A percentile compares a stretch with the other conserved stretches of the same genome.
Conservation (phyloP, 371 early-diverging fungal genomes). For the Rhizopus arrhizus region DNA sequence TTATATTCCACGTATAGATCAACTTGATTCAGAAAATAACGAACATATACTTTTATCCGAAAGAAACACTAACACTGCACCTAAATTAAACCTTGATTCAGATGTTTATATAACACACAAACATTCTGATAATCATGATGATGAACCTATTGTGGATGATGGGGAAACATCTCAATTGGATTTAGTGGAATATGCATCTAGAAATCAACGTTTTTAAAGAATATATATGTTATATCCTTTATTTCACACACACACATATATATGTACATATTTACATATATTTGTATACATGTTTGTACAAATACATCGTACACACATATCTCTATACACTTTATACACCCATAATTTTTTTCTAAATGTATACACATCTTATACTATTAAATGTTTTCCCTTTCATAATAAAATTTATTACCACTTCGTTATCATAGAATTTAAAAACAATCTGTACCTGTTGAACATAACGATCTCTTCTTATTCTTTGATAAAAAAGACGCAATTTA, state of each 20-base stretch:
- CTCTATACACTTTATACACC: no score
- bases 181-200: slow-evolving; percentile 21
- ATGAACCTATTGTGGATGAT: slow-evolving; percentile 24
- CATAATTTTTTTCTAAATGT: no score
- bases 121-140: slow-evolving; percentile 17
- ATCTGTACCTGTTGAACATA: no score
- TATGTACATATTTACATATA: not conserved
- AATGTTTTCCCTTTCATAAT: no score
- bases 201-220: slow-evolving; percentile 7
- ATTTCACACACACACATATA: not conserved
- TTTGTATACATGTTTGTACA: no score
- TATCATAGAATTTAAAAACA: no score
- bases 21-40: slow-evolving; percentile 3
- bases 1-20: slow-evolving; percentile 6
- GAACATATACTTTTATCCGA: not conserved
- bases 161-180: slow-evolving; percentile 28
- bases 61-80: not conserved
- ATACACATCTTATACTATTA: no score
- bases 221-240: no score
- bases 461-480: no score
- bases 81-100: not conserved
- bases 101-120: not conserved
- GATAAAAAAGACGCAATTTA: no score
- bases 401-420: no score
- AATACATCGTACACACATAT: no score